These are phyloP conservation scores for Houttuynia cordata DNA, from an alignment of 164 flowering plant species.

Conservation along the genomic window DNA sequence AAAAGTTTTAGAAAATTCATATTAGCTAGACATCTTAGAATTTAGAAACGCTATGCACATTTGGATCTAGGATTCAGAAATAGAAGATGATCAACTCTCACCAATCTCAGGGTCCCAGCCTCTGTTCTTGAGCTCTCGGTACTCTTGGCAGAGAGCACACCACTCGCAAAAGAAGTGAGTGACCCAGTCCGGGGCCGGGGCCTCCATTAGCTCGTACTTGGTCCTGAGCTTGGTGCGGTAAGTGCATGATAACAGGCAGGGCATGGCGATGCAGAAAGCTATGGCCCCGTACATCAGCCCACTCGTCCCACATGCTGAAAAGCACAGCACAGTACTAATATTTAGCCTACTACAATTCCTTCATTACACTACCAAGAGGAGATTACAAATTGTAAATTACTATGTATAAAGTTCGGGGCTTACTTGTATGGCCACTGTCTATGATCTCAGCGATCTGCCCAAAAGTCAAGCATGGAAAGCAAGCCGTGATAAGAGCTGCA, in stretches of 20 bases:
- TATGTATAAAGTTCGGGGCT: too few relatives aligned
- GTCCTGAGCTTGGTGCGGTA: constrained; percentile 26
- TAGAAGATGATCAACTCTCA: constrained; percentile 5
- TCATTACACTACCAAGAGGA: not conserved
- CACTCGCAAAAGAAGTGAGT: constrained; percentile 25
- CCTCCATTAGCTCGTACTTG: constrained; percentile 19
- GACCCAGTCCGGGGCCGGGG: constrained; percentile 26
- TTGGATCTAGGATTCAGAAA: too few relatives aligned
- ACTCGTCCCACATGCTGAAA: constrained; percentile 22
- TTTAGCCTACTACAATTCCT: not conserved
- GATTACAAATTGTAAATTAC: too few relatives aligned
- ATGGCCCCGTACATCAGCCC: constrained; percentile 15
- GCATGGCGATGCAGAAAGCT: constrained; percentile 11
- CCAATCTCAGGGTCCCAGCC: constrained; percentile 28
- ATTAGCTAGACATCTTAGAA: too few relatives aligned
- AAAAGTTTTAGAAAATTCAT: not conserved
- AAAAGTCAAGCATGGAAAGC: constrained; percentile 12
- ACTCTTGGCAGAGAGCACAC: constrained; percentile 35
- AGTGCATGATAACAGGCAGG: constrained; percentile 26
- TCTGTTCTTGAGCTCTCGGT: constrained; percentile 26
- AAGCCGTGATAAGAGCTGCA: constrained; percentile 5
- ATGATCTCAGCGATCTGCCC: constrained; percentile 14
- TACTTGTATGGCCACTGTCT: constrained; percentile 9
- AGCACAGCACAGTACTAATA: not conserved
- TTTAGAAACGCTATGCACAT: too few relatives aligned